These are phyloP conservation scores for Rhizoclosmatium sp. DNA, from an alignment of 192 early-diverging fungal species.

Conservation along the genomic window DNA sequence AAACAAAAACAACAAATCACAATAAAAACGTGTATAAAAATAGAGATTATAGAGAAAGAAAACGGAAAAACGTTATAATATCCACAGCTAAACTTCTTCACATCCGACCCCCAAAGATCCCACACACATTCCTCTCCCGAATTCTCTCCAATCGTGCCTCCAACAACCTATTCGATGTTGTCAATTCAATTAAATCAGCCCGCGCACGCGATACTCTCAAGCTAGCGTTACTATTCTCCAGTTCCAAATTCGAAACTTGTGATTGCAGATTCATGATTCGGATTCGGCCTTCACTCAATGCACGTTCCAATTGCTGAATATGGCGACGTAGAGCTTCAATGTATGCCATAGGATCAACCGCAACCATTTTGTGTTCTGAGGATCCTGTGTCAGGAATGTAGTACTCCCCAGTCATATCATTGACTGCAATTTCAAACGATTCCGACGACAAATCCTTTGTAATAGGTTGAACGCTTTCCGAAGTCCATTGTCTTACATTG, in stretches of 20 bases:
- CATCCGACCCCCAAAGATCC: background rate
- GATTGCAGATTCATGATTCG: slow-evolving; percentile 32
- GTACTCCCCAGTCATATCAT: slow-evolving; percentile 21
- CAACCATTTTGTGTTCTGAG: background rate
- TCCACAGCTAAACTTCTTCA: too few relatives aligned
- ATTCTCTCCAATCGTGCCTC: slow-evolving; percentile 19
- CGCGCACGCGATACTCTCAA: slow-evolving; percentile 30
- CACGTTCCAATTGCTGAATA: slow-evolving; percentile 11
- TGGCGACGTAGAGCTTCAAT: slow-evolving; percentile 15
- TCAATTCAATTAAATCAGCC: slow-evolving; percentile 29
- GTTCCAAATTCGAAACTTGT: slow-evolving; percentile 29
- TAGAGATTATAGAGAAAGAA: too few relatives aligned
- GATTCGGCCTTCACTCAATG: slow-evolving; percentile 1
- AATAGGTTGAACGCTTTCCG: too few relatives aligned
- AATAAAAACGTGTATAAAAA: too few relatives aligned
- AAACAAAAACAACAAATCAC: too few relatives aligned
- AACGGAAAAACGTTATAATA: too few relatives aligned
- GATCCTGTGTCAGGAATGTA: slow-evolving; percentile 10
- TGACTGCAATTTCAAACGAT: slow-evolving; percentile 20
- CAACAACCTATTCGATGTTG: slow-evolving; percentile 18
- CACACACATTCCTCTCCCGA: background rate
- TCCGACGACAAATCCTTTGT: background rate
- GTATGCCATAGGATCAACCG: slow-evolving; percentile 3
- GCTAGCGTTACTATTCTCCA: slow-evolving; percentile 27
- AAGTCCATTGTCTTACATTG: background rate